phyloP scores from a whole-genome alignment of 805 yeast genomes.

The Kuraishia piskuri region DNA sequence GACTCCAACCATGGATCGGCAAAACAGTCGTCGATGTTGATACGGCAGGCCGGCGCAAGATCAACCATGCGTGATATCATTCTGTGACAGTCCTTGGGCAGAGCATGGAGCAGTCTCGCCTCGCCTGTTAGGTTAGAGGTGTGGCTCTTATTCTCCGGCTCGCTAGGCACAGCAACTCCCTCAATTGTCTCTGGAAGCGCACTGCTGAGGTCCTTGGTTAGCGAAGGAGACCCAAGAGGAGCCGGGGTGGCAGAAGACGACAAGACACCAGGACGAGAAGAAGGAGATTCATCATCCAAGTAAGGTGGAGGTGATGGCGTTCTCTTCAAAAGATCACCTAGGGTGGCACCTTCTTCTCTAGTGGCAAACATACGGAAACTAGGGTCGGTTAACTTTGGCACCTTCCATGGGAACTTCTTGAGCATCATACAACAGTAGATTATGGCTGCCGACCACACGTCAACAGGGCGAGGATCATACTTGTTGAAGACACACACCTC shows the following conservation, averaged over 20 bases:
- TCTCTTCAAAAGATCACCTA: slow-evolving; percentile 51
- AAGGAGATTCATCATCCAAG: slow-evolving; percentile 7
- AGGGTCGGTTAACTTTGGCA: slow-evolving; percentile 73
- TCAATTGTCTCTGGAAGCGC: slow-evolving; percentile 13
- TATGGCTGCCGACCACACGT: slow-evolving; percentile 88
- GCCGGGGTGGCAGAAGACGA: slow-evolving; percentile 4
- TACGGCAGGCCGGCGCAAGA: slow-evolving; percentile 79
- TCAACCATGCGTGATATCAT: slow-evolving; percentile 72
- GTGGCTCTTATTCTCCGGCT: slow-evolving; percentile 28
- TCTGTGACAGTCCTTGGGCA: slow-evolving; percentile 61
- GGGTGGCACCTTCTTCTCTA: slow-evolving; percentile 57
- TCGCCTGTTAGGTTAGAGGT: slow-evolving; percentile 67
- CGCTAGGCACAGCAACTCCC: slow-evolving; percentile 4
- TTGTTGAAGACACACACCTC: slow-evolving; percentile 78
- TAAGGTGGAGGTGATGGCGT: slow-evolving; percentile 40
- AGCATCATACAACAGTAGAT: slow-evolving; percentile 88
- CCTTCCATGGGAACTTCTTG: slow-evolving; percentile 92
- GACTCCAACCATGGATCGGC: slow-evolving; percentile 59
- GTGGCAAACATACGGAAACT: slow-evolving; percentile 79
- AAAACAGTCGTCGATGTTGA: slow-evolving; percentile 72
- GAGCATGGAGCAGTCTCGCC: slow-evolving; percentile 57
- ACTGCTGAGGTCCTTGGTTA: slow-evolving; percentile 3
- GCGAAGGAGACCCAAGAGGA: slow-evolving; percentile 3
- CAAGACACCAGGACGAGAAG: slow-evolving; percentile 2
- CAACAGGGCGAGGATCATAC: slow-evolving; percentile 90